Evolutionary conservation across 768 basidiomycete genomes (phyloP).

Genomic region (Leucogyrophana mollusca): DNA sequence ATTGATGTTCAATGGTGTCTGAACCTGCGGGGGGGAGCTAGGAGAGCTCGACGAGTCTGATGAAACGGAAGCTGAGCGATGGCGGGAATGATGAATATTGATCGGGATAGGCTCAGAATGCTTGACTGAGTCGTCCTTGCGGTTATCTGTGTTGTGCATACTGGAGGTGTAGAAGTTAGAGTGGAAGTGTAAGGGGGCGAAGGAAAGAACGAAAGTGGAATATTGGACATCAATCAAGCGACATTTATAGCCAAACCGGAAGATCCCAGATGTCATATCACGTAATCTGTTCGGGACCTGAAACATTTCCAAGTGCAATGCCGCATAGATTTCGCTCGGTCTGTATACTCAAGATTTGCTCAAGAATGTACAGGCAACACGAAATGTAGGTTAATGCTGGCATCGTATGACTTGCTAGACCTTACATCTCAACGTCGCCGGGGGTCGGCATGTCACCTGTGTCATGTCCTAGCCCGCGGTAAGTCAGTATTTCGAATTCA

Average conservation of each 20-base stretch:
- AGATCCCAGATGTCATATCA: slow-evolving; percentile 12
- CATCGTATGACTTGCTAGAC: too few relatives aligned
- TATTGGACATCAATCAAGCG: slow-evolving; percentile 6
- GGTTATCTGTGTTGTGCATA: slow-evolving; percentile 15
- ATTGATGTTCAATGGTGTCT: slow-evolving; percentile 45
- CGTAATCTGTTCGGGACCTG: slow-evolving; percentile 3
- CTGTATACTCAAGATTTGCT: neutral
- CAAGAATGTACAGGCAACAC: neutral
- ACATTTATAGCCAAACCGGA: slow-evolving; percentile 14
- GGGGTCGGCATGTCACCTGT: too few relatives aligned
- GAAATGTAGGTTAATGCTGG: too few relatives aligned
- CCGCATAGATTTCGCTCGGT: too few relatives aligned
- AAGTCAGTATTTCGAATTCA: too few relatives aligned
- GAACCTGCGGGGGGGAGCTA: slow-evolving; percentile 50
- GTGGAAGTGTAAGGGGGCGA: slow-evolving; percentile 3
- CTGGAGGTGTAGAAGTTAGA: slow-evolving; percentile 4
- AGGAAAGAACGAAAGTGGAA: slow-evolving; percentile 5
- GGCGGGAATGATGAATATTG: slow-evolving; percentile 40
- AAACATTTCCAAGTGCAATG: too few relatives aligned
- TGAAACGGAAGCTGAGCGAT: slow-evolving; percentile 63
- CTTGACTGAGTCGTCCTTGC: slow-evolving; percentile 31
- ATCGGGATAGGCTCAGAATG: slow-evolving; percentile 71
- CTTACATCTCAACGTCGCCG: too few relatives aligned
- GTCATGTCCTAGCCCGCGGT: too few relatives aligned
- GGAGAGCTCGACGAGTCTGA: slow-evolving; percentile 57